Evolutionary conservation across 345 rosid genomes (phyloP), one percentile per base, ranked within the genome.

Genomic region (Rhodamnia argentea): DNA sequence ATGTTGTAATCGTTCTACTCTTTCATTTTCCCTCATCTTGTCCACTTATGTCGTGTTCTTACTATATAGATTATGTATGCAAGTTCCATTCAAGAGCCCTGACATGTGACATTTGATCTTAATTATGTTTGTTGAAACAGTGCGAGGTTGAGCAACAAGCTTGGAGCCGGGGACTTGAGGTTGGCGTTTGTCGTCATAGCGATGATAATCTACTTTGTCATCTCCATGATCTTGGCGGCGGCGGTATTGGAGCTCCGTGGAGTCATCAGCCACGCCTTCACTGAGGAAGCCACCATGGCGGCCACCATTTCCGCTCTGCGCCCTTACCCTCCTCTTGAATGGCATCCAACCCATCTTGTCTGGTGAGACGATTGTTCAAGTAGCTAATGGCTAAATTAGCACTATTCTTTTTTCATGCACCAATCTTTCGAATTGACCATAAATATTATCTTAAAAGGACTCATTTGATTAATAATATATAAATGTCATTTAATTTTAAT

Each of bases 61-160:
- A 52, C 53, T 52, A 6, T 14, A 52, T 52, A 52, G 14, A 52
- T 52, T 52, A 14, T 52, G 53, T 2, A 7, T 52, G 53, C 53
- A 7, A 52, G 15, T 52, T 52, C 53, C 53, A 52, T 11, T 52
- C 14, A 52, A 52, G 53, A 52, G 53, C 53, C 53, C 53, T 52
- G 4, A 1, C 53, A 3, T 7, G 53, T 52, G 2, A 11, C 15
- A 15, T 52, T 12, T 52, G 53, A 7, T 50, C 24, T n/a, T n/a
- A n/a, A n/a, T 52, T 3, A 7, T 83, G 59, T 16, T 62, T 26
- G 24, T 4, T n/a, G 26, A 16, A 10, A 81, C 90, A 93, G 98
- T 85, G 98, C 93, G 82, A 91, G 97, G 86, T 96, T 93, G 37
- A 92, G 94, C 88, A 95, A 95, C 55, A 97, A 94, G 87, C 94